A percentile compares a stretch with the other conserved stretches of the same genome.
Conservation (phyloP, 306 rosid species). For the Trifolium fragiferum region DNA sequence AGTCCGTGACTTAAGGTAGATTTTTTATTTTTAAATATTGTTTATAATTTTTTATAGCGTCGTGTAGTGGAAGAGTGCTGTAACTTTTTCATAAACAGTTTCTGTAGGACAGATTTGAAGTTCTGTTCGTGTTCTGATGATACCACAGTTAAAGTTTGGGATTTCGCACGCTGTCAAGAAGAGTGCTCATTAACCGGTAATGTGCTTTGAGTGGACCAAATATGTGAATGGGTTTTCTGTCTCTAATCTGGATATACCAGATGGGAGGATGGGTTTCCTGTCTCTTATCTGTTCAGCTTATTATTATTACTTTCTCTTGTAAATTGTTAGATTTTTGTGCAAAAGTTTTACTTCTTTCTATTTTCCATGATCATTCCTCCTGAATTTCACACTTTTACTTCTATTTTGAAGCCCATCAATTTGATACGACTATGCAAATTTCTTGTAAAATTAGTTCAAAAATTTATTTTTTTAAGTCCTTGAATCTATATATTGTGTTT, state of each 20-base stretch:
- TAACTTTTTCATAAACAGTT: constrained; percentile 62
- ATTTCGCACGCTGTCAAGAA: constrained; percentile 97
- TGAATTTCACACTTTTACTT: constrained; percentile 1
- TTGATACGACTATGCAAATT: constrained; percentile 28
- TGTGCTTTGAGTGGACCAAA: constrained; percentile 62
- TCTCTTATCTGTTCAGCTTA: constrained; percentile 28
- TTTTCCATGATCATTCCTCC: constrained; percentile 19
- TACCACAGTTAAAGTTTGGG: constrained; percentile 97
- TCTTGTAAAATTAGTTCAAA: constrained; percentile 10
- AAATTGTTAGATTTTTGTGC: constrained; percentile 4
- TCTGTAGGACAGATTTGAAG: constrained; percentile 97
- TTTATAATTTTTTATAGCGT: constrained; percentile 16
- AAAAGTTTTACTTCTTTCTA: not conserved
- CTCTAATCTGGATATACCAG: constrained; percentile 40
- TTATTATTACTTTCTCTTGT: constrained; percentile 28
- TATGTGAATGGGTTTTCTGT: constrained; percentile 27
- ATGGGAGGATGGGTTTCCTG: constrained; percentile 30
- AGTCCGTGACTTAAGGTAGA: constrained; percentile 91
- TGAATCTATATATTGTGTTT: not conserved
- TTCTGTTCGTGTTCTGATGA: constrained; percentile 99
- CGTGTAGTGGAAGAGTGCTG: constrained; percentile 40
- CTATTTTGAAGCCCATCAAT: constrained; percentile 16
- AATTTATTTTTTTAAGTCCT: constrained; percentile 17
- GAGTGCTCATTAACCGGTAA: constrained; percentile 96
- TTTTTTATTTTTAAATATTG: constrained; percentile 26